Evolutionary conservation across 139 green algal genomes (phyloP), one percentile per base, ranked within the genome.

Genomic region (Cymbomonas tetramitiformis): DNA sequence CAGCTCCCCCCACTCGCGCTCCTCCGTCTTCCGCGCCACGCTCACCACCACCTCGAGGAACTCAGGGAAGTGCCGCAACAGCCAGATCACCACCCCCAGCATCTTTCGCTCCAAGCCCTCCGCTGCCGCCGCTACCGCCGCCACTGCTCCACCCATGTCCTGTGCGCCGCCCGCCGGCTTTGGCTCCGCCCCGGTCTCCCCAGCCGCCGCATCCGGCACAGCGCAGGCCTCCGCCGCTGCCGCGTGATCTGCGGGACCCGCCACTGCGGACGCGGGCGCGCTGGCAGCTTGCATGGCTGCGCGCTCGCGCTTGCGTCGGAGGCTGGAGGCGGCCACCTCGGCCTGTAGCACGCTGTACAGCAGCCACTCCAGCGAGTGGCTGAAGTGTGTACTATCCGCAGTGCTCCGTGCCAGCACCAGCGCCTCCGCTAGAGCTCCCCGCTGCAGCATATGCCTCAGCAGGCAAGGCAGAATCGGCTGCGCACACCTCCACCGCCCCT

Each of bases 1-100:
- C n/a, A 97, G 80, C 30, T 79, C 53, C 6, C 80, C 77, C 90
- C 90, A 97, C 58, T 94, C 76, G 19, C 68, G 39, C 0, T 81
- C 78, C 60, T 97, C 90, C 2, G 86, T 97, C 73, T 97, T 97
- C 50, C 90, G 76, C 30, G 86, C 83, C 7, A 97, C 87, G 31
- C 68, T 80, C 0, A 97, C 86, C 24, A 95, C 80, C 6, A 94
- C 74, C 33, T 96, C 87, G 0, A 69, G 59, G 30, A 69, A 84
- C 34, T 77, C 62, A 2, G 54, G 40, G 6, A 94, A 94, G 10
- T 80, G 65, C 6, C 76, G 69, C 19, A 95, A 69, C n/a, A 95
- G 70, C 24, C 75, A 51, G 0, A 77, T 75, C 24, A 83, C 86
- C 1, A 71, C 65, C 3, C 61, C 51, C 19, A 96, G 78, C 38